These are phyloP conservation scores for Coemansia sp. DNA, from an alignment of 371 early-diverging fungal species.

Conservation along the genomic window DNA sequence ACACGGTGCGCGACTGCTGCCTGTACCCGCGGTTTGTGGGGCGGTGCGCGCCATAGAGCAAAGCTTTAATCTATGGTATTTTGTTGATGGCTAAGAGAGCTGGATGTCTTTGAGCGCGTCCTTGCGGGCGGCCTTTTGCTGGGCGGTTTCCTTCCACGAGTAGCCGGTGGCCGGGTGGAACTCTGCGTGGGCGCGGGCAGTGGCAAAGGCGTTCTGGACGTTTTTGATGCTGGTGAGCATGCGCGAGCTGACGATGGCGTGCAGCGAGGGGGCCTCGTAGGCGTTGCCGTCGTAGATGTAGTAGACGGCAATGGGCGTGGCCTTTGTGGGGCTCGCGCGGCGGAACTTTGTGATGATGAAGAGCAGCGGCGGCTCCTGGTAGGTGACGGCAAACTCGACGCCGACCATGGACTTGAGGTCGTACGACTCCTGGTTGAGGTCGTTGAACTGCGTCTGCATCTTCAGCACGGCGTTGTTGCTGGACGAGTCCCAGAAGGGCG, in stretches of 20 bases:
- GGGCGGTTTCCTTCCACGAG: slow-evolving; percentile 61
- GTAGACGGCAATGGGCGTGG: slow-evolving; percentile 69
- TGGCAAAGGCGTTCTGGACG: slow-evolving; percentile 70
- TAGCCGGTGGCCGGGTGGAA: slow-evolving; percentile 77
- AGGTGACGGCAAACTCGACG: slow-evolving; percentile 77
- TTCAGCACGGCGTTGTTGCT: slow-evolving; percentile 93
- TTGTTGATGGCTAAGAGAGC: background rate
- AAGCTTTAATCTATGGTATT: background rate
- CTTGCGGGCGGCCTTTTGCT: slow-evolving; percentile 30
- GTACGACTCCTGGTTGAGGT: slow-evolving; percentile 64
- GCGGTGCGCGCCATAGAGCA: slow-evolving; percentile 74
- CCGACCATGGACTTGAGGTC: slow-evolving; percentile 83
- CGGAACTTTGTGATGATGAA: slow-evolving; percentile 84
- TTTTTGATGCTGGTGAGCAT: slow-evolving; percentile 69
- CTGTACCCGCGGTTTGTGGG: slow-evolving; percentile 96
- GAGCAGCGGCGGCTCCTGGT: slow-evolving; percentile 72
- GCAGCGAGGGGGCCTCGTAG: slow-evolving; percentile 88
- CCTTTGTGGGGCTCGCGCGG: slow-evolving; percentile 65
- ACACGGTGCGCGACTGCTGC: slow-evolving; percentile 91
- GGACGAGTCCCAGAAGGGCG: slow-evolving; percentile 95
- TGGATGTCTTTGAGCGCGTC: slow-evolving; percentile 33
- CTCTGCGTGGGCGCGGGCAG: slow-evolving; percentile 62
- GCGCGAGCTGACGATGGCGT: slow-evolving; percentile 77
- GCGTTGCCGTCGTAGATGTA: slow-evolving; percentile 89
- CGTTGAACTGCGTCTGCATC: slow-evolving; percentile 97